Percentiles rank a stretch among this genome's conserved stretches.
Conservation (phyloP, 1,284 basidiomycete genomes). For the Ganoderma meredithae region DNA sequence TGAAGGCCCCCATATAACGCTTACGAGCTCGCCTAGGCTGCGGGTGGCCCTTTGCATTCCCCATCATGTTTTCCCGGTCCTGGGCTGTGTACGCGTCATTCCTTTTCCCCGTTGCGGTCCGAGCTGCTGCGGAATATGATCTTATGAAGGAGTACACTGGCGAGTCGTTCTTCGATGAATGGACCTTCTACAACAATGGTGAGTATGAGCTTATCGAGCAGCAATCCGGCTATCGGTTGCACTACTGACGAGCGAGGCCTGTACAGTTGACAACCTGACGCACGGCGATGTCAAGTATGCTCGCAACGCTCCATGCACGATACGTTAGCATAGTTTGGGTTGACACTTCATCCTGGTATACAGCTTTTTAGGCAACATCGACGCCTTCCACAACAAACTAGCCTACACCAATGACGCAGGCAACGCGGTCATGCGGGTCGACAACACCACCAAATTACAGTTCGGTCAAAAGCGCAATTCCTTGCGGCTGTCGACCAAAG, state of each 20-base stretch:
- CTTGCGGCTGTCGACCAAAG: conserved; percentile 68
- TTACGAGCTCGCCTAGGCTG: conserved; percentile 10
- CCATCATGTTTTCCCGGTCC: conserved; percentile 27
- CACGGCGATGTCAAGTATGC: conserved; percentile 72
- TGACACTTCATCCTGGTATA: conserved; percentile 4
- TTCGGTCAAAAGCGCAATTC: conserved; percentile 76
- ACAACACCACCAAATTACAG: conserved; percentile 64
- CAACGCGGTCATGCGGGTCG: conserved; percentile 77
- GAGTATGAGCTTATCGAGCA: conserved; percentile 24
- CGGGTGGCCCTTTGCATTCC: conserved; percentile 11
- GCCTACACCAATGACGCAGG: conserved; percentile 67
- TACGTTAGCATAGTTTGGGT: conserved; percentile 7
- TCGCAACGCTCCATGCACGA: conserved; percentile 5
- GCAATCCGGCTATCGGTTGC: background rate
- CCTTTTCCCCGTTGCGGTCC: conserved; percentile 31
- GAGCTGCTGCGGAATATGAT: conserved; percentile 37
- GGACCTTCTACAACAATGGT: conserved; percentile 48
- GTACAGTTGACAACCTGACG: conserved; percentile 70
- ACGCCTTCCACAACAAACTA: conserved; percentile 58
- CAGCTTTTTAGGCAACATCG: conserved; percentile 63
- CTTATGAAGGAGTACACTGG: conserved; percentile 48
- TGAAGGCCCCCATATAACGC: conserved; percentile 31
- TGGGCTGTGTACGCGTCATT: conserved; percentile 22
- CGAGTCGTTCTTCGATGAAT: conserved; percentile 48
- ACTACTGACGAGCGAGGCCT: conserved; percentile 10